These are phyloP conservation scores for Microbotryomycetes sp. DNA, from an alignment of 1,284 basidiomycete genomes.

Conservation along the genomic window DNA sequence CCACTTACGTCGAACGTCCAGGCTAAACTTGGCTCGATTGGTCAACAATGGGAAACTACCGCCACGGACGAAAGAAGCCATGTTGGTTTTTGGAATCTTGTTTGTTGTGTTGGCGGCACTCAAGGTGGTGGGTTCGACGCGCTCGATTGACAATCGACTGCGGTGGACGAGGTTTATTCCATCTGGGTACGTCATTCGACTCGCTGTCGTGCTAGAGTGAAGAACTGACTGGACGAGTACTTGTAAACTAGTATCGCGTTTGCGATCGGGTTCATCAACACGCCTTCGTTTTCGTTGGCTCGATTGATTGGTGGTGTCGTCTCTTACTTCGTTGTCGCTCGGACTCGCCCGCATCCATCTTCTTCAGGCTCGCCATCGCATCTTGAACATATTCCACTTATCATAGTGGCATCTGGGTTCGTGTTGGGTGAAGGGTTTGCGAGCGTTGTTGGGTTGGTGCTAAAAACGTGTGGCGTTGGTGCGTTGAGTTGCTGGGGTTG, in stretches of 20 bases:
- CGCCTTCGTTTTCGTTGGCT: constrained; percentile 88
- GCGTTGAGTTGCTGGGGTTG: constrained; percentile 78
- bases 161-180: constrained; percentile 68
- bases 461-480: constrained; percentile 65
- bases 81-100: constrained; percentile 65
- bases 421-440: constrained; percentile 87
- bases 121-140: constrained; percentile 55
- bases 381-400: constrained; percentile 58
- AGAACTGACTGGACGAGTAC: constrained; percentile 22
- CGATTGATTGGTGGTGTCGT: constrained; percentile 79
- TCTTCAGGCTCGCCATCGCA: constrained; percentile 40
- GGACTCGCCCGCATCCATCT: constrained; percentile 40
- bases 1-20: constrained; percentile 46
- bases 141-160: constrained; percentile 38
- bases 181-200: constrained; percentile 70
- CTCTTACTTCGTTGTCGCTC: constrained; percentile 62
- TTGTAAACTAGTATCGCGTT: constrained; percentile 40
- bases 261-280: constrained; percentile 76
- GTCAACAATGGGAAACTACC: constrained; percentile 76
- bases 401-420: constrained; percentile 88
- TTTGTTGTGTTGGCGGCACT: constrained; percentile 62
- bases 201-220: neutral
- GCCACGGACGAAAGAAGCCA: constrained; percentile 66
- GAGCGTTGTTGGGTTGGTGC: constrained; percentile 68
- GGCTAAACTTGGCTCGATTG: constrained; percentile 84